Evolutionary conservation across 2,329 filamentous ascomycete genomes (phyloP).

Genomic region (Colletotrichum destructivum): DNA sequence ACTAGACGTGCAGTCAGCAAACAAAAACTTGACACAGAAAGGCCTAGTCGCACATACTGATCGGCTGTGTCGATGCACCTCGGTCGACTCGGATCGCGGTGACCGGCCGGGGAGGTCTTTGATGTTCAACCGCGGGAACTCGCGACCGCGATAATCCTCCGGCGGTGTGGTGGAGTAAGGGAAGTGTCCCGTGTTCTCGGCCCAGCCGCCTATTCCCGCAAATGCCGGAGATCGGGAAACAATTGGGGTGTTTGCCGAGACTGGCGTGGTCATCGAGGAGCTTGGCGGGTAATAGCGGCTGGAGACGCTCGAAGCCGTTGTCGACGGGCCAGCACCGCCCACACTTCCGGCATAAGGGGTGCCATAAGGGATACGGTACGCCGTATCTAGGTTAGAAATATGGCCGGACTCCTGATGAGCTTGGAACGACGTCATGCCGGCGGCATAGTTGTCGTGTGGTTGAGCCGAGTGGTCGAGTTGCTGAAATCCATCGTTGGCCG

Average conservation of each 20-base stretch:
- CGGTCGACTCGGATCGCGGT: neutral
- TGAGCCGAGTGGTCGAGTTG: neutral
- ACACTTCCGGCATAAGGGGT: neutral
- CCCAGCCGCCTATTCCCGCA: constrained; percentile 2
- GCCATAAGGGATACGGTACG: neutral
- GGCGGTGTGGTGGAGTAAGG: neutral
- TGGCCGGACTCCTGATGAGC: neutral
- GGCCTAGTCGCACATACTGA: neutral
- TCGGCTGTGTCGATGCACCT: constrained; percentile 6
- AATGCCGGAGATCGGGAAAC: neutral
- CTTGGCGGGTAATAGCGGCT: neutral
- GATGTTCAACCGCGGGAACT: neutral
- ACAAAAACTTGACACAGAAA: too few relatives aligned
- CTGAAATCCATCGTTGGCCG: neutral
- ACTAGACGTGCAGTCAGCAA: neutral
- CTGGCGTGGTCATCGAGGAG: neutral
- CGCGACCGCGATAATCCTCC: neutral
- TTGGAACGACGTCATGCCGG: too few relatives aligned
- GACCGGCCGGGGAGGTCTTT: neutral
- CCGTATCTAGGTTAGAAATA: neutral
- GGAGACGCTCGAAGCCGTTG: neutral
- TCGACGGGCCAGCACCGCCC: neutral
- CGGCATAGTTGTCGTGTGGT: neutral
- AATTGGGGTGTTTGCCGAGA: neutral
- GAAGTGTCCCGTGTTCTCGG: neutral